Evolutionary conservation across 2,329 filamentous ascomycete species (phyloP).

Genomic region (Aspergillus cejpii): DNA sequence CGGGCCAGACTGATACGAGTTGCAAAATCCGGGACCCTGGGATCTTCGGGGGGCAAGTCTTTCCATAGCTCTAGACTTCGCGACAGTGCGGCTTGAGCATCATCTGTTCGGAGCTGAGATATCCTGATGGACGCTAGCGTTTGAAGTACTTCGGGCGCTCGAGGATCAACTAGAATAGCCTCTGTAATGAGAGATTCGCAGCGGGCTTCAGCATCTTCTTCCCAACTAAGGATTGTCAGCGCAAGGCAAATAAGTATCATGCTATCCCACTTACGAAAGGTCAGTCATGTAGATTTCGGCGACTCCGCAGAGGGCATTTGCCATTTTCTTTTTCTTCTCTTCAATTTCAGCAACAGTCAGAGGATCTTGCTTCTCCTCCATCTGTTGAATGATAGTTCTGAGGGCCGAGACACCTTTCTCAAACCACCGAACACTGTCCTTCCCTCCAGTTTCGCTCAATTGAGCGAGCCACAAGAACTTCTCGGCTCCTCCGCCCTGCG

Average conservation of each 20-base stretch:
- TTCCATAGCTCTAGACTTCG: conserved; percentile 80
- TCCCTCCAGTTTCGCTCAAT: conserved; percentile 60
- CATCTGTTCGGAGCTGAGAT: conserved; percentile 71
- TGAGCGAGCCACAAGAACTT: conserved; percentile 96
- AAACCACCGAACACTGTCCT: conserved; percentile 56
- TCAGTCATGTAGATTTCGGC: conserved; percentile 99
- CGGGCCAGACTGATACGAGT: conserved; percentile 76
- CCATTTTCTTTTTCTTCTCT: conserved; percentile 74
- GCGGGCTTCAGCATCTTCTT: conserved; percentile 77
- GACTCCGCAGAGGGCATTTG: conserved; percentile 87
- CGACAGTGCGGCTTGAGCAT: conserved; percentile 70
- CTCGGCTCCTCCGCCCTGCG: conserved; percentile 73
- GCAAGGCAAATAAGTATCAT: background rate
- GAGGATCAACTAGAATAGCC: conserved; percentile 75
- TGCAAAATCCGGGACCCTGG: conserved; percentile 74
- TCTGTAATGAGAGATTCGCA: conserved; percentile 89
- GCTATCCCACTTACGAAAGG: conserved; percentile 56
- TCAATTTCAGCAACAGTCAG: conserved; percentile 44
- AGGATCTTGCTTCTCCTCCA: conserved; percentile 48
- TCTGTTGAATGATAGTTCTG: conserved; percentile 60
- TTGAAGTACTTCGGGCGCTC: conserved; percentile 83
- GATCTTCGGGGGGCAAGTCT: conserved; percentile 64
- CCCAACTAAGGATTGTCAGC: conserved; percentile 49
- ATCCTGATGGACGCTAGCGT: conserved; percentile 91
- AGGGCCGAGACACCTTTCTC: conserved; percentile 63